Base-by-base conservation (phyloP, 1,284 basidiomycete genomes). In the Leucoagaricus sp. region DNA sequence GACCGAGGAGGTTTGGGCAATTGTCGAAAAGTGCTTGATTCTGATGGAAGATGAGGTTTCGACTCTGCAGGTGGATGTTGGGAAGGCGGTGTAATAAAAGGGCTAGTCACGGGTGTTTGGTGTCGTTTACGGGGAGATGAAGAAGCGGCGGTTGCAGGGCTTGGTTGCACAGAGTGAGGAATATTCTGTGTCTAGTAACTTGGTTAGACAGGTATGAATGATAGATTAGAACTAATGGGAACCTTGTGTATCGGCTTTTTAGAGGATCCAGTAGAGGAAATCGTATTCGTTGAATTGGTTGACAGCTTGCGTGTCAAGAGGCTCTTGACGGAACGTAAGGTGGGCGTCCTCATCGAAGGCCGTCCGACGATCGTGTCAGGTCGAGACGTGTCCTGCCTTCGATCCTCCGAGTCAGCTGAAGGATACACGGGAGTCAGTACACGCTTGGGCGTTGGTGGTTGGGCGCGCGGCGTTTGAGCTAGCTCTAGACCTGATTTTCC, bases 1-100 rank as follows among this genome's bases (percentile, higher is more conserved):
- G 75, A 77, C 9, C 61, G 64, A 57, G 44, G 56, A 49, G 26
- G 63, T 53, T 69, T 54, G 72, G 76, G 79, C 74, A 34, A 4
- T 73, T 75, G 46, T 74, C 69, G 66, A 28, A 42, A 33, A 45
- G 21, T 45, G 42, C 6, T 5, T 15, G 31, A 19, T 40, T 31
- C 13, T 17, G 46, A 2, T 8, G 15, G 21, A 26, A 10, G n/a
- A 19, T 10, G 34, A 15, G n/a, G 21, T 10, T 4, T 33, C 25
- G 4, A 25, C 2, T 25, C 9, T 15, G 34, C 33, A 1, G 13
- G 13, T 8, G 19, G 31, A 25, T 12, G n/a, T 15, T 9, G 2
- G 33, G 44, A 3, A 45, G 26, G 44, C 6, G 44, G 44, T 41
- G 40, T 21, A 4, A 5, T 38, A n/a, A 4, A 7, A 19, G 4